Evolutionary conservation across 371 early-diverging fungal species (phyloP).

Genomic region (Basidiobolus meristosporus): DNA sequence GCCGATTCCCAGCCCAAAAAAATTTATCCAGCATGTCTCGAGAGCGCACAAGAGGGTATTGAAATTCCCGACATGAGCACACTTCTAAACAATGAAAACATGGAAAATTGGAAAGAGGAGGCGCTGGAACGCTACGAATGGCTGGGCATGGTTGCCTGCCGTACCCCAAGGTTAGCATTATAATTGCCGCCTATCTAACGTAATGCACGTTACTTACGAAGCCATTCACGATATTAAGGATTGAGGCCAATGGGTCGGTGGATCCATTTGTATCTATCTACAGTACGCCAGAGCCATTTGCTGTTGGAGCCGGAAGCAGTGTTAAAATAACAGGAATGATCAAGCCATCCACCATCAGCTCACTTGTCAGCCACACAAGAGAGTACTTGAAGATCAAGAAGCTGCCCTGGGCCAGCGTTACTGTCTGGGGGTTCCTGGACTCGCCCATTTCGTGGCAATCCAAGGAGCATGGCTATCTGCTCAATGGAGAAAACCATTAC

Average conservation of each 20-base stretch:
- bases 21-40: neutral
- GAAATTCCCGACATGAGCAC: constrained; percentile 4
- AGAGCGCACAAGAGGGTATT: constrained; percentile 4
- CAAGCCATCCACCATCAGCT: no score
- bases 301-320: constrained; percentile 4
- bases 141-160: constrained; percentile 30
- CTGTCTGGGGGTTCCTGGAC: constrained; percentile 43
- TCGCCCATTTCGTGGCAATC: constrained; percentile 37
- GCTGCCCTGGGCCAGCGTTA: constrained; percentile 29
- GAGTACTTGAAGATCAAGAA: constrained; percentile 5
- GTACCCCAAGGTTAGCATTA: constrained; percentile 20
- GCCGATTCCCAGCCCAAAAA: constrained; percentile 2
- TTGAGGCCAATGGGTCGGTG: constrained; percentile 10
- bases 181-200: neutral
- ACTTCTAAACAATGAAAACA: neutral
- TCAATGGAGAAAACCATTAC: constrained; percentile 37
- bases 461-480: constrained; percentile 25
- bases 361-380: neutral
- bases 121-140: constrained; percentile 29
- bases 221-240: constrained; percentile 5
- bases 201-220: neutral
- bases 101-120: constrained; percentile 12
- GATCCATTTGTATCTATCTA: constrained; percentile 32
- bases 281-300: constrained; percentile 9
- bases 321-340: constrained; percentile 9